Evolutionary conservation across 2,329 filamentous ascomycete genomes (phyloP).

Genomic region (Blastomyces silverae): DNA sequence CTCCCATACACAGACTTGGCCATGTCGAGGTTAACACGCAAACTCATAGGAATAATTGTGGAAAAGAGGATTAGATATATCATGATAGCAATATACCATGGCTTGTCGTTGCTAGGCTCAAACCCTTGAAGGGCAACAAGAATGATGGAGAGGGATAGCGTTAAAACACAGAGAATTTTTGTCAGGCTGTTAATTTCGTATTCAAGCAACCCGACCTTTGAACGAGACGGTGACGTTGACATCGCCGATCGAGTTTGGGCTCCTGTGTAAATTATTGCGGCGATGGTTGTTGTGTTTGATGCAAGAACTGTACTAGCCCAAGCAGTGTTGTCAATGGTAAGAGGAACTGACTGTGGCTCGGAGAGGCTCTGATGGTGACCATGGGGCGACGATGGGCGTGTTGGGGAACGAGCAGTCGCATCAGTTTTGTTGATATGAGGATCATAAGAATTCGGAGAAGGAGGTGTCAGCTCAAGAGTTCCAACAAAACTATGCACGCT

Average conservation of each 20-base stretch:
- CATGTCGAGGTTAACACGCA: constrained; percentile 94
- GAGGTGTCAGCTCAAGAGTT: constrained; percentile 68
- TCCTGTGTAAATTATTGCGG: constrained; percentile 89
- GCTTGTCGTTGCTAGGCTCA: constrained; percentile 46
- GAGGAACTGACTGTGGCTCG: constrained; percentile 55
- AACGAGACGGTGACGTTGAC: constrained; percentile 84
- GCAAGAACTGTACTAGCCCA: constrained; percentile 98
- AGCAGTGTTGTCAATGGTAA: constrained; percentile 94
- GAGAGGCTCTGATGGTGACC: constrained; percentile 22
- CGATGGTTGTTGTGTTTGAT: constrained; percentile 80
- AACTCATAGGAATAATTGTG: constrained; percentile 96
- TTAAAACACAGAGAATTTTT: constrained; percentile 89
- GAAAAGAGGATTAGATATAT: constrained; percentile 97
- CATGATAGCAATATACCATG: constrained; percentile 96
- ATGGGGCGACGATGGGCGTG: constrained; percentile 20
- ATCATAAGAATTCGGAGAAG: constrained; percentile 43
- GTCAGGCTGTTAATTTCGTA: constrained; percentile 95
- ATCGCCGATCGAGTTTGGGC: constrained; percentile 88
- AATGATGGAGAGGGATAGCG: constrained; percentile 74
- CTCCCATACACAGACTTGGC: constrained; percentile 94
- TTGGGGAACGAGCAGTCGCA: not conserved
- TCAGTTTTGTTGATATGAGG: constrained; percentile 34
- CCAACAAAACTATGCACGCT: constrained; percentile 93
- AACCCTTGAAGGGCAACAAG: constrained; percentile 85
- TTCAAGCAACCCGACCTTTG: constrained; percentile 88